Conservation (phyloP, 805 yeast species). For the Candida boleticola region DNA sequence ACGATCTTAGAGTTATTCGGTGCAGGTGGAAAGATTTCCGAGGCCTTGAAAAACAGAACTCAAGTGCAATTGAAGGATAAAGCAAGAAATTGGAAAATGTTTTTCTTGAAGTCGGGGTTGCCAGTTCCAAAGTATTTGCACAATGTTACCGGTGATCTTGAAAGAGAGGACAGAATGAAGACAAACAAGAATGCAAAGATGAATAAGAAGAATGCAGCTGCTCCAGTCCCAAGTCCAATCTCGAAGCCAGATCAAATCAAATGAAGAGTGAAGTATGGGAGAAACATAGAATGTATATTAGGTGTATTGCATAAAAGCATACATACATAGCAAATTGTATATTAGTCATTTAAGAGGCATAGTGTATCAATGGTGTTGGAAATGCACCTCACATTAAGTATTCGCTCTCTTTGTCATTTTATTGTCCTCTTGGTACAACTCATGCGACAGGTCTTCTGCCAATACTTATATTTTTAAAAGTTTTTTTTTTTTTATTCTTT, state of each 20-base stretch:
- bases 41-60: slow-evolving; percentile 79
- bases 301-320: too few species aligned
- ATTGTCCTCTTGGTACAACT: too few species aligned
- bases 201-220: slow-evolving; percentile 37
- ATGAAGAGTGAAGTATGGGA: slow-evolving; percentile 7
- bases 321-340: too few species aligned
- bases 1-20: slow-evolving; percentile 88
- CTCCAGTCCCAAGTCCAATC: slow-evolving; percentile 31
- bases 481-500: too few species aligned
- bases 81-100: slow-evolving; percentile 93
- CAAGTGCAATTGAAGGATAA: slow-evolving; percentile 94
- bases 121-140: slow-evolving; percentile 77
- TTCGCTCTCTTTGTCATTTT: too few species aligned
- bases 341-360: too few species aligned
- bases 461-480: too few species aligned
- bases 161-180: slow-evolving; percentile 47
- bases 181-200: slow-evolving; percentile 24
- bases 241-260: slow-evolving; percentile 8
- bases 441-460: too few species aligned
- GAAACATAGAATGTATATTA: slow-evolving; percentile 3
- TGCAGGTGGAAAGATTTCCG: slow-evolving; percentile 85
- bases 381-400: too few species aligned
- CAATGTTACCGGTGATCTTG: slow-evolving; percentile 86
- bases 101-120: slow-evolving; percentile 69
- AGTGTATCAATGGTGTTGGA: too few species aligned